Conservation (phyloP, 176 grass and related monocot genomes). For the bread wheat (Triticum aestivum) region IWGSC_CS_RefSeq_v2.1 NC_057814.1:335480945-335481444, state of each 20-base stretch:
- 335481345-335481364: conserved; percentile 25
- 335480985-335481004: conserved; percentile 73
- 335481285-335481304: conserved; percentile 29
- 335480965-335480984: conserved; percentile 77
- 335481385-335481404: conserved; percentile 12
- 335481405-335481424: conserved; percentile 28
- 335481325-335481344: conserved; percentile 19
- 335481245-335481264: conserved; percentile 31
- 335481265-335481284: conserved; percentile 22
- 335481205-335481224: conserved; percentile 35
- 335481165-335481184: conserved; percentile 4
- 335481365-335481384: conserved; percentile 19
- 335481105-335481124: conserved; percentile 31
- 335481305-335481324: conserved; percentile 14
- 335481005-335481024: conserved; percentile 64
- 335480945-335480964: conserved; percentile 62
- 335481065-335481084: conserved; percentile 37
- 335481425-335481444: conserved; percentile 28
- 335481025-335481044: conserved; percentile 76
- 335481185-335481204: conserved; percentile 25
- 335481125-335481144: conserved; percentile 33
- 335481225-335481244: conserved; percentile 31
- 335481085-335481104: conserved; percentile 26
- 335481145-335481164: conserved; percentile 28
- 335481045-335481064: conserved; percentile 61